A percentile compares a stretch with the other conserved stretches of the same genome.
These are phyloP conservation scores for Neonectria punicea DNA, from an alignment of 2,329 filamentous ascomycete species.

Conservation along the genomic window DNA sequence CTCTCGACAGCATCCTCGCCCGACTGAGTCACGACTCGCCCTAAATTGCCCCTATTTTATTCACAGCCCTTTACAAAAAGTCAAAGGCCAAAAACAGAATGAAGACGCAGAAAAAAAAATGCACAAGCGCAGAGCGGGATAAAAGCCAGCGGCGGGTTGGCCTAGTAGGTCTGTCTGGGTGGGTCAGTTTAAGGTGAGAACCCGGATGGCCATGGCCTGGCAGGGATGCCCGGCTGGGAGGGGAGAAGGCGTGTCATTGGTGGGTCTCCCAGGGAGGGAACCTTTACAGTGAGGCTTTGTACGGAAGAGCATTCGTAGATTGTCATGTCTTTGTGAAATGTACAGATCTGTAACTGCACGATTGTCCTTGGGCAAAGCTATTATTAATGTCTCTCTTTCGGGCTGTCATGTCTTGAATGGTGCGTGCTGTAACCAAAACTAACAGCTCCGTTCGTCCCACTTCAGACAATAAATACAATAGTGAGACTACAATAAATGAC, in stretches of 20 bases:
- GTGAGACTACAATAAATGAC: no score
- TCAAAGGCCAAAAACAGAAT: not conserved
- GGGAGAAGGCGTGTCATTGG: slow-evolving; percentile 6
- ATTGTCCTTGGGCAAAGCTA: no score
- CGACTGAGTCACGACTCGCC: not conserved
- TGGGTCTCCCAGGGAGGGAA: not conserved
- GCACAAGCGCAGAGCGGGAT: slow-evolving; percentile 9
- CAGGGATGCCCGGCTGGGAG: slow-evolving; percentile 8
- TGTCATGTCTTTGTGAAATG: not conserved
- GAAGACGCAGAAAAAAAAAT: not conserved
- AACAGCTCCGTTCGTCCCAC: not conserved
- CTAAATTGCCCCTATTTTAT: not conserved
- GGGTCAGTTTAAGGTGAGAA: slow-evolving; percentile 45
- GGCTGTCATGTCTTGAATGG: not conserved
- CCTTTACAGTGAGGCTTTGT: not conserved
- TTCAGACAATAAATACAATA: no score
- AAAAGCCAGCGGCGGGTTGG: slow-evolving; percentile 14
- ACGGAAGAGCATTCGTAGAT: not conserved
- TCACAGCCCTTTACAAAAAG: not conserved
- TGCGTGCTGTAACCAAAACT: not conserved
- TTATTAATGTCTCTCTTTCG: not conserved
- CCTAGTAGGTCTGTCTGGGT: slow-evolving; percentile 20
- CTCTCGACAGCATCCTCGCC: not conserved
- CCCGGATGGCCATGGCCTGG: slow-evolving; percentile 41
- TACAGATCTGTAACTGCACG: no score